Evolutionary conservation across 257 asterid species (phyloP), one percentile per base, ranked within the genome.

Genomic region (Nicotiana sylvestris): DNA sequence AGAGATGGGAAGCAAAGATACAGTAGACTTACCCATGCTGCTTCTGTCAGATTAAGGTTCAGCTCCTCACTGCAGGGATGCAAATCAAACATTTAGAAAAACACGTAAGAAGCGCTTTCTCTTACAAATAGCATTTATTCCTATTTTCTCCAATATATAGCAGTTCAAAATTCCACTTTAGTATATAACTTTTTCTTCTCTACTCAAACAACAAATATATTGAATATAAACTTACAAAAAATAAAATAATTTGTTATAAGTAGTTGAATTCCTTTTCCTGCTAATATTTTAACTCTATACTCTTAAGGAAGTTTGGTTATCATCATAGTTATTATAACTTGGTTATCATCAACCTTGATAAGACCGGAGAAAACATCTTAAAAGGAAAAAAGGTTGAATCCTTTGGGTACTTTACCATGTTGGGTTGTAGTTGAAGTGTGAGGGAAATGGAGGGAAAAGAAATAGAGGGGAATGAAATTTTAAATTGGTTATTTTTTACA

Each of bases 11-110:
- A 83, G 81, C 25, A 74, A 66, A 66, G 82, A 84, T 84, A 53
- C 78, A 32, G 49, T 76, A 64, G 78, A 84, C 97, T 11, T 92
- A 96, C 99, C 98, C 98, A 88, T 83, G 99, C 99, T 39, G 99
- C 99, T 90, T 94, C 97, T 2, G 99, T 90, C 78, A 96, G 88
- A 82, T 96, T 91, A 89, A 96, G 98, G 86, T 90, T 82, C 90
- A 96, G 92, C 98, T 86, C 97, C 90, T 94, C 98, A 85, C 99
- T 96, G 96, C 89, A 92, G 84, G 84, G 79, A 87, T 76, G 87
- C 80, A 72, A 81, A 82, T 56, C 12, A 51, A 51, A 51, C 46
- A 12, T 11, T 11, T 9, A 51, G 12, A 13, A 51, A 51, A 51
- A 51, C 56, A 51, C 13, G 2, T 2, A 51, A 51, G 16, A 51